Base-by-base conservation (phyloP, 495 filamentous ascomycete genomes). In the Trichoderma parareesei region DNA sequence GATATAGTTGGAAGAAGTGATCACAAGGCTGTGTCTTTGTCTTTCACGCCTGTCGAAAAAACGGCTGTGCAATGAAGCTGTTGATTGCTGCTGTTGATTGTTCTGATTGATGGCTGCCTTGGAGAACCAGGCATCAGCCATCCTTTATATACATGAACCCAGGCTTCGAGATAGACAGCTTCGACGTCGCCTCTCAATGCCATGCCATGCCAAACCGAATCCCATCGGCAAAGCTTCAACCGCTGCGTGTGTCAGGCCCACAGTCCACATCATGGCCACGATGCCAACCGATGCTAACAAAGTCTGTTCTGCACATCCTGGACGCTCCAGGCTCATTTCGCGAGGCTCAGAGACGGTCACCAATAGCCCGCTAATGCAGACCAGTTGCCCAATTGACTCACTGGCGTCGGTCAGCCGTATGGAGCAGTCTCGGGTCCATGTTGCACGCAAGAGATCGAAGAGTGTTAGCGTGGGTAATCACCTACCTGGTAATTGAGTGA, bases 81-180 rank as follows among this genome's bases (percentile, higher is more conserved):
- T 41, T 41, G 40, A 11, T 16, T 48, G 44, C 16, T 48, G 44
- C 9, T 18, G 44, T 48, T 48, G 44, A 48, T 14, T 14, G 42
- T 9, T 27, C 27, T 38, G 53, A 57, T 57, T 57, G 53, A 37
- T 57, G 53, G 35, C 53, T 57, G 53, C 53, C 53, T 57, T 20
- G 37, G 33, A 57, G 9, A 4, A 38, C 53, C 20, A 57, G 53
- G 53, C 53, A 57, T 57, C 53, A 11, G 53, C 53, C 14, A 57
- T 9, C 11, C 53, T 57, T 35, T 57, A 35, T 57, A 57, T 57
- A 37, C 33, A 35, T 10, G 48, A 57, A 13, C 11, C 11, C 33
- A 14, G 46, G 46, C 16, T 27, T 27, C 27, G 27, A 27, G 27
- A 27, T 27, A 2, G 2, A 27, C 27, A 27, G 27, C 27, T 27